Percentiles rank a stretch among this genome's conserved stretches.
phyloP scores from a whole-genome alignment of 1,139 yeast species.

The Geotrichum aggregatum region DNA sequence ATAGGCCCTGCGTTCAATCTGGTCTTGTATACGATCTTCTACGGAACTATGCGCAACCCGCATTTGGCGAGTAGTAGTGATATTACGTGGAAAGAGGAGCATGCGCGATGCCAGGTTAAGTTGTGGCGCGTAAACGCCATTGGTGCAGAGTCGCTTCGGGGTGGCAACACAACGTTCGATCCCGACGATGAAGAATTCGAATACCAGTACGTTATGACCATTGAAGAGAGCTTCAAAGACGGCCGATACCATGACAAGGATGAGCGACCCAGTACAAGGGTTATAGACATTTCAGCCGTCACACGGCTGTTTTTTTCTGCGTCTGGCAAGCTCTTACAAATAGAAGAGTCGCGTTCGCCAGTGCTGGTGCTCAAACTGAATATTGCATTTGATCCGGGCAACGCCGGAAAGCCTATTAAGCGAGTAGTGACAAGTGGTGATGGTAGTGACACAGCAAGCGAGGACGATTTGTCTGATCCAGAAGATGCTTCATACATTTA shows the following conservation, averaged over 20 bases:
- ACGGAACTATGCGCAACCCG: conserved; percentile 50
- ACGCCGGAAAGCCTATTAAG: not conserved
- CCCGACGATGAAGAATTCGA: conserved; percentile 21
- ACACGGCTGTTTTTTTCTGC: conserved; percentile 65
- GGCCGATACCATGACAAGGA: conserved; percentile 66
- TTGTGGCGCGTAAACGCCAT: conserved; percentile 38
- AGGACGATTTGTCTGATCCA: conserved; percentile 23
- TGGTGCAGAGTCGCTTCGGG: conserved; percentile 11
- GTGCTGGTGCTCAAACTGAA: conserved; percentile 60
- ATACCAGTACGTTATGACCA: conserved; percentile 47
- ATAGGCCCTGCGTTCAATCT: conserved; percentile 64
- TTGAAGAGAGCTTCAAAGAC: conserved; percentile 64
- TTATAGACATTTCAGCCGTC: conserved; percentile 45
- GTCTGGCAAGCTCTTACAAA: conserved; percentile 61
- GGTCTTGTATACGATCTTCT: conserved; percentile 61
- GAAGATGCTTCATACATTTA: conserved; percentile 26
- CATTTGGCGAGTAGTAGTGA: conserved; percentile 39
- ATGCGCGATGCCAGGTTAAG: conserved; percentile 52
- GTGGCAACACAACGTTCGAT: not conserved
- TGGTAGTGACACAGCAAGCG: conserved; percentile 11
- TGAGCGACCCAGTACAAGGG: conserved; percentile 36
- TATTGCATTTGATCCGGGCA: conserved; percentile 32
- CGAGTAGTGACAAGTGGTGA: conserved; percentile 2
- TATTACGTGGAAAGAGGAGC: conserved; percentile 72
- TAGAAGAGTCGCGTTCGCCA: conserved; percentile 64